A percentile compares a stretch with the other conserved stretches of the same genome.
phyloP scores from a whole-genome alignment of 805 yeast genomes.

The Blastobotrys americana region DNA sequence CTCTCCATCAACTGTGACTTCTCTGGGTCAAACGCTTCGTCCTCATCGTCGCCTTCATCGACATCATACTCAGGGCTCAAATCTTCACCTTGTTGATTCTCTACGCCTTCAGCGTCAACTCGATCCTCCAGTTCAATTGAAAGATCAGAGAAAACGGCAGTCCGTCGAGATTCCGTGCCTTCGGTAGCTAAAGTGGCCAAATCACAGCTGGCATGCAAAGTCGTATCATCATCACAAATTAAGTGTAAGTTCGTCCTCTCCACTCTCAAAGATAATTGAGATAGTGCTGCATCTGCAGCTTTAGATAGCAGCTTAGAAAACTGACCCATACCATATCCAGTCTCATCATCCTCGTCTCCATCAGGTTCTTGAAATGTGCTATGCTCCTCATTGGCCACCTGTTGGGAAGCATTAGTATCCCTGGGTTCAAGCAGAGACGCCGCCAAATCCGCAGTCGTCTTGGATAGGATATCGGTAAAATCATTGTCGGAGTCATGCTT shows the following conservation, averaged over 20 bases:
- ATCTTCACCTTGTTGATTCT: not conserved
- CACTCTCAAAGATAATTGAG: slow-evolving; percentile 27
- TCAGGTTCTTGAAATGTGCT: not conserved
- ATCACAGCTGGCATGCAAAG: slow-evolving; percentile 4
- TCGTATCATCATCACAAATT: slow-evolving; percentile 18
- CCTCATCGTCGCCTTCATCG: slow-evolving; percentile 18
- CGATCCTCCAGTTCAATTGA: slow-evolving; percentile 1
- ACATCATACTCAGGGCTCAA: not conserved
- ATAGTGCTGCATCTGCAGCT: slow-evolving; percentile 35
- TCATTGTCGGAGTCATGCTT: slow-evolving; percentile 28
- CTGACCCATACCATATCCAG: slow-evolving; percentile 29
- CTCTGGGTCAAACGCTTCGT: slow-evolving; percentile 17
- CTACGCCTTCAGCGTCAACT: not conserved
- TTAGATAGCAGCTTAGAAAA: slow-evolving; percentile 21
- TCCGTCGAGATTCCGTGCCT: slow-evolving; percentile 1
- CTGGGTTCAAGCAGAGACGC: slow-evolving; percentile 39
- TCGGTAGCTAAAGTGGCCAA: slow-evolving; percentile 6
- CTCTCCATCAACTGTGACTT: slow-evolving; percentile 32
- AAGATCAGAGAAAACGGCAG: slow-evolving; percentile 5
- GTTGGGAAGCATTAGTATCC: slow-evolving; percentile 9
- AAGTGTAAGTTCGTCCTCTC: slow-evolving; percentile 14
- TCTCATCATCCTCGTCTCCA: slow-evolving; percentile 10
- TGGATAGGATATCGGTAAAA: slow-evolving; percentile 48
- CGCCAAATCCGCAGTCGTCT: slow-evolving; percentile 70
- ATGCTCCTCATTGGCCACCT: slow-evolving; percentile 10